phyloP scores from a whole-genome alignment of 768 basidiomycete species.

The Dioszegia aurantiaca region DNA sequence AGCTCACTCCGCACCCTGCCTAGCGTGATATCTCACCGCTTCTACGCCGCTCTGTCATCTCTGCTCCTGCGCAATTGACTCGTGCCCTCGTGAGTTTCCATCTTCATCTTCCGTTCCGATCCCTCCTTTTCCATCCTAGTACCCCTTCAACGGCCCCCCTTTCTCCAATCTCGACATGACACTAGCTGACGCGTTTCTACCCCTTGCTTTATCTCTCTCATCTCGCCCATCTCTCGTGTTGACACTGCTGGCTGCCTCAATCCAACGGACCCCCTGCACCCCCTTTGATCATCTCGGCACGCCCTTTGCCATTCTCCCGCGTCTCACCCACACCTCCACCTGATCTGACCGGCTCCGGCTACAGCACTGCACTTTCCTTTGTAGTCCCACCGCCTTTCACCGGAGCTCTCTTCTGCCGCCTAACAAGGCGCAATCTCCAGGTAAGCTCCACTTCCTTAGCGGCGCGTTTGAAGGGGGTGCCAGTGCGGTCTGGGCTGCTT shows the following conservation, averaged over 20 bases:
- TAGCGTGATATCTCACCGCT: too few relatives aligned
- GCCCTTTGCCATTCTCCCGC: neutral
- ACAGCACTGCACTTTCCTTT: slow-evolving; percentile 26
- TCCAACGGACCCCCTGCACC: slow-evolving; percentile 15
- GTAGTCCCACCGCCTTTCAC: slow-evolving; percentile 23
- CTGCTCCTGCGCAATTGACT: neutral
- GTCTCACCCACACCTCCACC: slow-evolving; percentile 7
- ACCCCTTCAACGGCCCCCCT: slow-evolving; percentile 2
- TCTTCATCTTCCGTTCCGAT: neutral
- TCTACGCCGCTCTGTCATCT: too few relatives aligned
- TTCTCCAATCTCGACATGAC: too few relatives aligned
- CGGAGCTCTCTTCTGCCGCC: slow-evolving; percentile 2
- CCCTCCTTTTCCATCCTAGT: neutral
- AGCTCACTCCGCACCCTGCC: too few relatives aligned
- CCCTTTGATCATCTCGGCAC: neutral
- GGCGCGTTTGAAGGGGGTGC: slow-evolving; percentile 30
- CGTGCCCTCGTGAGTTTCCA: neutral
- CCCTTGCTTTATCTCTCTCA: slow-evolving; percentile 5
- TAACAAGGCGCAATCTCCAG: neutral
- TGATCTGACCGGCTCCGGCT: slow-evolving; percentile 3
- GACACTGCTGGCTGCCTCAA: neutral
- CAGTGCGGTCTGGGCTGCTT: slow-evolving; percentile 15
- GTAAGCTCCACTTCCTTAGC: slow-evolving; percentile 21
- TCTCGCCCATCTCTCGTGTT: neutral
- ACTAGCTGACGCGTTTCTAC: slow-evolving; percentile 6